These are phyloP conservation scores for Medicago arabica DNA, from an alignment of 306 rosid genomes.

Conservation along the genomic window DNA sequence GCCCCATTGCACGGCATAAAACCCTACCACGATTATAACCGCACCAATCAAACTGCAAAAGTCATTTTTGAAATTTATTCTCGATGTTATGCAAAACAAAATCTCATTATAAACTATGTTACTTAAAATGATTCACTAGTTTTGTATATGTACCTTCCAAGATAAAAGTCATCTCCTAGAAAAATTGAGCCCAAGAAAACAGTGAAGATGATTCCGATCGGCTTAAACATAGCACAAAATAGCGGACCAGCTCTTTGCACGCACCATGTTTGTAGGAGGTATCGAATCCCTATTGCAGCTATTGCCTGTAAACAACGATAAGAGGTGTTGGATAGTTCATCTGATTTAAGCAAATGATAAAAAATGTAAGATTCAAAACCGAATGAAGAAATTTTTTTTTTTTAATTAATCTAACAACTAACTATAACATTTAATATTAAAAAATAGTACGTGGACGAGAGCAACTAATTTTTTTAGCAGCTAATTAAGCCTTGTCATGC, in stretches of 20 bases:
- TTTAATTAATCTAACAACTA: too few relatives aligned
- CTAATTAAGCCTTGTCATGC: too few relatives aligned
- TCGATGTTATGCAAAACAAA: neutral
- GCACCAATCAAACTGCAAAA: slow-evolving; percentile 57
- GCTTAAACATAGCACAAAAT: slow-evolving; percentile 63
- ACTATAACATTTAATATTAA: too few relatives aligned
- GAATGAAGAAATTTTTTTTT: too few relatives aligned
- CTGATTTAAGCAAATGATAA: too few relatives aligned
- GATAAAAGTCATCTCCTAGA: slow-evolving; percentile 50
- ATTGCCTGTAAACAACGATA: slow-evolving; percentile 36
- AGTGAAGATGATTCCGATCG: slow-evolving; percentile 51
- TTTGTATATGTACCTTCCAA: slow-evolving; percentile 55
- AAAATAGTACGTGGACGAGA: too few relatives aligned
- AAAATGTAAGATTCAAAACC: too few relatives aligned
- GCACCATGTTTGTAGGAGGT: slow-evolving; percentile 42
- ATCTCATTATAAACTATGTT: too few relatives aligned
- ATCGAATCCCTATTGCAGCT: slow-evolving; percentile 37
- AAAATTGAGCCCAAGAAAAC: slow-evolving; percentile 47
- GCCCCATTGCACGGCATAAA: slow-evolving; percentile 60
- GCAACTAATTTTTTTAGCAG: too few relatives aligned
- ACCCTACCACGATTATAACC: slow-evolving; percentile 52
- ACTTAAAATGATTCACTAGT: neutral
- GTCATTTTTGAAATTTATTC: neutral
- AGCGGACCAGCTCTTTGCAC: slow-evolving; percentile 54
- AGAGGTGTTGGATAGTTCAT: too few relatives aligned